Base-by-base conservation (phyloP, 2,329 filamentous ascomycete genomes). In the Penicillium palitans region DNA sequence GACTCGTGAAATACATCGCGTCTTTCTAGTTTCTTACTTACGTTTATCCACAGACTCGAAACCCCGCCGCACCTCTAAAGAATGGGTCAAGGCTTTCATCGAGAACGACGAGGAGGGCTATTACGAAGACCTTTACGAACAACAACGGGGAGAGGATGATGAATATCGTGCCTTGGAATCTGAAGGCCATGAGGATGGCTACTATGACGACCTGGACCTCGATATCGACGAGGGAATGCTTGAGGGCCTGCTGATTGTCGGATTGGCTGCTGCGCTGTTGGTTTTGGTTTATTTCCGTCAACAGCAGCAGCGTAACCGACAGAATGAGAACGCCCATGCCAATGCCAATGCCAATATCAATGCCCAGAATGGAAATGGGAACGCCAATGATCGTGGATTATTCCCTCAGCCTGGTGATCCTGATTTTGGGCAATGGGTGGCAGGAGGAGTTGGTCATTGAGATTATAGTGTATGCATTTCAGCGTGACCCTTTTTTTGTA, bases 1-100 rank as follows among this genome's bases (percentile, higher is more conserved):
- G 21, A 29, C n/a, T 40, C n/a, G 6, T 45, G 12, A 12, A 40
- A 19, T 25, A 5, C 41, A 46, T 29, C 2, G 13, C 2, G 13
- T 27, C 33, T 13, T 48, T 37, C 24, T 51, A 17, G 15, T 29
- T 21, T 42, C 17, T 35, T 46, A 57, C 37, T 35, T 46, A 57
- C 37, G 21, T 49, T 27, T 58, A 9, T 46, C 70, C 79, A 33
- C 66, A 92, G 90, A 85, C 58, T 80, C 82, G 1, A 87, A 83
- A 70, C 89, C 91, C 65, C 83, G 90, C 46, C 90, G 90, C 80
- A 91, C 90, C 0, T 80, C 96, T 21, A 84, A 83, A 24, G 92
- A 98, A 73, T 98, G 93, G 93, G 82, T 97, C 53, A 84, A 84
- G 60, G 90, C 93, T 60, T 97, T 97, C 71, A 80, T 96, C 31